These are phyloP conservation scores for Eucalyptus polybractea DNA, from an alignment of 345 rosid species.

Conservation along the genomic window DNA sequence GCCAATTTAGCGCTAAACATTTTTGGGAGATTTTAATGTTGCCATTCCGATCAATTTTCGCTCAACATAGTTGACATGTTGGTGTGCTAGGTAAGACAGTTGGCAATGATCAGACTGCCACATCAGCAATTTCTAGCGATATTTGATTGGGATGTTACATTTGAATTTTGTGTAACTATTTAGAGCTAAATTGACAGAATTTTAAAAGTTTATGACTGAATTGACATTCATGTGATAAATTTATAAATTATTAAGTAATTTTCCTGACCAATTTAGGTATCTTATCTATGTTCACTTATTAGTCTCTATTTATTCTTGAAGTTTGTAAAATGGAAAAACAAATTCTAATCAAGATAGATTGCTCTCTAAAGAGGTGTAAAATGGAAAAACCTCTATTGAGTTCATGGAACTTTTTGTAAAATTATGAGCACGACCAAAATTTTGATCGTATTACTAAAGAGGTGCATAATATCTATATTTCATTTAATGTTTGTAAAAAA, in stretches of 20 bases:
- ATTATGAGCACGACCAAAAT: background rate
- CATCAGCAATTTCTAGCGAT: background rate
- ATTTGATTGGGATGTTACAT: background rate
- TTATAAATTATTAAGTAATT: background rate
- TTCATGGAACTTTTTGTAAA: background rate
- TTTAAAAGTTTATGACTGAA: background rate
- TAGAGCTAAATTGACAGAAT: background rate
- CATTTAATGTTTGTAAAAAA: no score
- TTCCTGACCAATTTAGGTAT: background rate
- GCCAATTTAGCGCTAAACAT: background rate
- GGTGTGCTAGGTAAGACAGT: background rate
- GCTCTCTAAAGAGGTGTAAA: background rate
- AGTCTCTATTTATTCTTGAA: background rate
- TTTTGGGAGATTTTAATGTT: background rate
- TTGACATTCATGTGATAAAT: background rate
- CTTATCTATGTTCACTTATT: background rate
- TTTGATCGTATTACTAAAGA: background rate
- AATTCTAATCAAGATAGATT: background rate
- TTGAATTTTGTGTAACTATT: background rate
- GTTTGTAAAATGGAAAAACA: background rate
- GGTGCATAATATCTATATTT: background rate
- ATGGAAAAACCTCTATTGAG: background rate
- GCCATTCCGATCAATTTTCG: background rate
- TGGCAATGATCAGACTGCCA: accelerated
- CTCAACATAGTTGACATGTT: background rate